Percentiles rank a stretch among this genome's conserved stretches.
Evolutionary conservation across 306 rosid genomes (phyloP).

Genomic region (Lathyrus oleraceus): DNA sequence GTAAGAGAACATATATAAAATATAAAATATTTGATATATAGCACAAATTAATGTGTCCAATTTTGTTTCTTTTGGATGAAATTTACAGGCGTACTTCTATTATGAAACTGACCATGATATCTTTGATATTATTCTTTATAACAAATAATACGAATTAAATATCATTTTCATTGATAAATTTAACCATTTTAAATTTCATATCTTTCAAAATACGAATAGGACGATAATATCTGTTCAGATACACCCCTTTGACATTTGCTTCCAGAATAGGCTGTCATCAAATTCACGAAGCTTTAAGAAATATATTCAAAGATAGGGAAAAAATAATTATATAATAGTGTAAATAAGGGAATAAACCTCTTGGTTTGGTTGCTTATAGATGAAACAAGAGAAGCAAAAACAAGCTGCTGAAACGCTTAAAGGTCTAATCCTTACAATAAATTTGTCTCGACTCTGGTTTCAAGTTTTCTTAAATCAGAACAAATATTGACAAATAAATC

Average conservation of each 20-base stretch:
- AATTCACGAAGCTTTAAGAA: conserved; percentile 28
- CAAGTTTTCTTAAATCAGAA: conserved; percentile 33
- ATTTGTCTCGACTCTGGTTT: conserved; percentile 72
- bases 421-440: conserved; percentile 62
- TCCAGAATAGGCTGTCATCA: conserved; percentile 72
- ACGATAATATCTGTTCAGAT: conserved; percentile 72
- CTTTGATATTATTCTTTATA: no score
- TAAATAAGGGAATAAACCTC: conserved; percentile 51
- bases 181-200: conserved; percentile 55
- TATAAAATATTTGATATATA: no score
- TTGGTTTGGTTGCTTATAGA: conserved; percentile 73
- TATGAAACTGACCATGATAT: no score
- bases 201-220: conserved; percentile 72
- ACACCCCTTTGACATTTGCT: conserved; percentile 70
- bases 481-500: conserved; percentile 13
- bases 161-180: conserved; percentile 46
- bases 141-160: conserved; percentile 28
- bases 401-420: conserved; percentile 70
- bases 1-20: no score
- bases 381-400: conserved; percentile 62
- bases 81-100: no score
- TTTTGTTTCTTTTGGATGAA: no score
- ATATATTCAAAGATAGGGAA: conserved; percentile 1
- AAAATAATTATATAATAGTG: background rate
- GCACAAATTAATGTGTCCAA: no score